phyloP scores from a whole-genome alignment of 73 alveolate genomes.

The Blepharisma japonicum region DNA sequence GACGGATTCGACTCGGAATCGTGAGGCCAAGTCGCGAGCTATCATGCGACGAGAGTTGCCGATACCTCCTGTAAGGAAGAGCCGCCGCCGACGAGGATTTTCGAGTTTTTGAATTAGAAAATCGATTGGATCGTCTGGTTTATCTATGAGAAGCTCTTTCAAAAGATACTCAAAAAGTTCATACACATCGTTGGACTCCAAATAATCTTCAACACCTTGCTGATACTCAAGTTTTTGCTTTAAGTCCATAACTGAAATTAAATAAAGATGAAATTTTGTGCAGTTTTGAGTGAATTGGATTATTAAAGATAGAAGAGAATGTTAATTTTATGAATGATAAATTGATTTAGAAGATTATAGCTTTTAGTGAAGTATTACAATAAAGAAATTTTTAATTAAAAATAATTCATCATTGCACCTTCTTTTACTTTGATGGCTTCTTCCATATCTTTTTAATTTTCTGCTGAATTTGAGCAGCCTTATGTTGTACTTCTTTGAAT shows the following conservation, averaged over 20 bases:
- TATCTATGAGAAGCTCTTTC: slow-evolving; percentile 74
- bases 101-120: slow-evolving; percentile 72
- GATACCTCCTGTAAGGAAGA: slow-evolving; percentile 28
- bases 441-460: too few species aligned
- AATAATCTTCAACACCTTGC: slow-evolving; percentile 75
- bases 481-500: too few species aligned
- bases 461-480: too few species aligned
- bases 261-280: too few species aligned
- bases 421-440: too few species aligned
- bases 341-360: too few species aligned
- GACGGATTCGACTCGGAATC: background rate
- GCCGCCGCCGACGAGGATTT: slow-evolving; percentile 56
- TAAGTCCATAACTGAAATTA: slow-evolving; percentile 62
- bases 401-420: too few species aligned
- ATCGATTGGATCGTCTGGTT: slow-evolving; percentile 93
- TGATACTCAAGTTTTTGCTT: slow-evolving; percentile 76
- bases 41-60: background rate
- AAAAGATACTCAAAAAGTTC: slow-evolving; percentile 84
- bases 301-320: too few species aligned
- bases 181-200: slow-evolving; percentile 82
- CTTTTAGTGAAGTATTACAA: too few species aligned
- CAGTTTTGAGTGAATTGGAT: too few species aligned
- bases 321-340: too few species aligned
- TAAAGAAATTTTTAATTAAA: too few species aligned
- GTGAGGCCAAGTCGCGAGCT: background rate